Percentiles rank a stretch among this genome's conserved stretches.
These are phyloP conservation scores for Fibroporia radiculosa DNA, from an alignment of 768 basidiomycete species.

Conservation along the genomic window DNA sequence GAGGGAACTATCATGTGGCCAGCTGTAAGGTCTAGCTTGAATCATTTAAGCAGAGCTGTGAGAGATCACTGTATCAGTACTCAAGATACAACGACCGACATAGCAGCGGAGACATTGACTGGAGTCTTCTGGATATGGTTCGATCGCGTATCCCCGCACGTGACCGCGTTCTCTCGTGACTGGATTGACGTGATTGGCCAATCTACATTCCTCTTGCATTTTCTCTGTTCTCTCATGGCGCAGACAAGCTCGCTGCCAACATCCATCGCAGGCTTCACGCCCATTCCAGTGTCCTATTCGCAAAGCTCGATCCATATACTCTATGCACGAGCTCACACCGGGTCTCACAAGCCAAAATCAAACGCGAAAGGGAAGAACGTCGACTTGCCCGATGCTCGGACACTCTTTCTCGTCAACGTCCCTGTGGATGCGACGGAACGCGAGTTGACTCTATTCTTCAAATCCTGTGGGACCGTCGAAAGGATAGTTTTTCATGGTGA, in stretches of 20 bases:
- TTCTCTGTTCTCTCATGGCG: constrained; percentile 4
- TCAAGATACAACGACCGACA: neutral
- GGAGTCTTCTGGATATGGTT: no score
- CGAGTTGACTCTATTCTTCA: constrained; percentile 73
- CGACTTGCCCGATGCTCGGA: constrained; percentile 48
- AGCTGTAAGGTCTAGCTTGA: neutral
- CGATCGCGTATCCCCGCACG: no score
- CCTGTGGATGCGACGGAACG: constrained; percentile 84
- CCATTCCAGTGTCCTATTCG: constrained; percentile 35
- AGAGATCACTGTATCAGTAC: neutral
- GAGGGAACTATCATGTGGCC: constrained; percentile 1
- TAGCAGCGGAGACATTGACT: no score
- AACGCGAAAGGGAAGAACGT: constrained; percentile 17
- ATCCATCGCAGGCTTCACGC: constrained; percentile 38
- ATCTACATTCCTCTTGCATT: no score
- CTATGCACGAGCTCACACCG: constrained; percentile 65
- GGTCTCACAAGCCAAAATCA: constrained; percentile 34
- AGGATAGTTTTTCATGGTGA: constrained; percentile 57
- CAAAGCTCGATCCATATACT: constrained; percentile 52
- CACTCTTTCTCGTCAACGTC: constrained; percentile 83
- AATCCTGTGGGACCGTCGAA: constrained; percentile 70
- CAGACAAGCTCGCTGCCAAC: constrained; percentile 13
- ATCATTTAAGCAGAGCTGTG: neutral
- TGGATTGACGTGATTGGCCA: no score
- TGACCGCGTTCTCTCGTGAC: no score